Evolutionary conservation across 805 yeast genomes (phyloP).

Genomic region (Candida sithepensis): DNA sequence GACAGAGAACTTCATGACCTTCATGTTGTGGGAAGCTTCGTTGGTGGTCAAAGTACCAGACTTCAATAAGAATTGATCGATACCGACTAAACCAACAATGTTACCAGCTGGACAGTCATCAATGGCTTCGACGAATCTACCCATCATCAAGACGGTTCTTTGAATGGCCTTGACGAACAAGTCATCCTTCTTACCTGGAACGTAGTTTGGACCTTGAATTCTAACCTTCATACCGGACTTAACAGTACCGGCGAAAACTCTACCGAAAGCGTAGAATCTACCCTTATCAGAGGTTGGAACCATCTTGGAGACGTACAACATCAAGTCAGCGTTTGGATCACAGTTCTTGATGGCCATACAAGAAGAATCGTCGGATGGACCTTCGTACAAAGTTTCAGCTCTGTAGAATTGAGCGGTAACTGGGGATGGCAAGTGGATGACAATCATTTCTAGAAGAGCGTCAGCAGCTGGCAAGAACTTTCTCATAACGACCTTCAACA

Average conservation of each 20-base stretch:
- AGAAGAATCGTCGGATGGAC: constrained; percentile 91
- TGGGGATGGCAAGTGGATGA: constrained; percentile 98
- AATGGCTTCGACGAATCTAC: constrained; percentile 95
- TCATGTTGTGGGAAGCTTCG: constrained; percentile 98
- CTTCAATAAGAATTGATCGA: constrained; percentile 98
- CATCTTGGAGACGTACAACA: constrained; percentile 99
- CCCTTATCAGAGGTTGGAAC: constrained; percentile 99
- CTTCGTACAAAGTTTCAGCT: constrained; percentile 98
- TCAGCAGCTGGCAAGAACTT: constrained; percentile 99
- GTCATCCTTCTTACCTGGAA: constrained; percentile 97
- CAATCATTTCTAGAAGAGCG: constrained; percentile 98
- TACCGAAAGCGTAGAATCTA: constrained; percentile 99
- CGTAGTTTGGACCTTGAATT: constrained; percentile 99
- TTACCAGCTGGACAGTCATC: constrained; percentile 99
- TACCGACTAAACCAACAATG: constrained; percentile 99
- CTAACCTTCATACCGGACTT: constrained; percentile 98
- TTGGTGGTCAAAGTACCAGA: constrained; percentile 98
- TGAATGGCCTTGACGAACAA: constrained; percentile 95
- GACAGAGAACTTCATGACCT: constrained; percentile 99
- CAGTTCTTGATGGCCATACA: constrained; percentile 94
- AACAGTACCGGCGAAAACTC: constrained; percentile 99
- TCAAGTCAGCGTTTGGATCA: constrained; percentile 96
- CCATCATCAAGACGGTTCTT: constrained; percentile 99
- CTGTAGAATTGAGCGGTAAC: constrained; percentile 98
- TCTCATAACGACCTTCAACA: constrained; percentile 97